Conservation (phyloP, 345 rosid genomes). For the Limnanthes douglasii region DNA sequence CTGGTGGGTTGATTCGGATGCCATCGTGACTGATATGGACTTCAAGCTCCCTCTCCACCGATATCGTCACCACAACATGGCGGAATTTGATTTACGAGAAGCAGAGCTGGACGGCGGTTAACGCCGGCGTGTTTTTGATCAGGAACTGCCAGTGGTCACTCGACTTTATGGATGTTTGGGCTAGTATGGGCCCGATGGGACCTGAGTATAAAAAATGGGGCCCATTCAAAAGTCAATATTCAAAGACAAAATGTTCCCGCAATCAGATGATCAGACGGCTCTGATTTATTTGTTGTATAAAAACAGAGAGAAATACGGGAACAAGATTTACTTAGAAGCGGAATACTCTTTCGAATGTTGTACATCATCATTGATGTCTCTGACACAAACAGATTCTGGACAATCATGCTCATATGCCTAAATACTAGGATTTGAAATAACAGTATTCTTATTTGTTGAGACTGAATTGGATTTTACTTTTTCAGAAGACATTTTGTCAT, state of each 20-base stretch:
- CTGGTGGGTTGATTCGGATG: slow-evolving; percentile 99
- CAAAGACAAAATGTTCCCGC: slow-evolving; percentile 67
- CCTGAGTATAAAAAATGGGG: slow-evolving; percentile 60
- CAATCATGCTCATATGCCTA: too few relatives aligned
- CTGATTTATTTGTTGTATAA: slow-evolving; percentile 43
- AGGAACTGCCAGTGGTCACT: slow-evolving; percentile 97
- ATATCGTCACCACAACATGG: slow-evolving; percentile 65
- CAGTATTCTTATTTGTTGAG: too few relatives aligned
- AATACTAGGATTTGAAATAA: too few relatives aligned
- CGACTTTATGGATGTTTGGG: slow-evolving; percentile 78
- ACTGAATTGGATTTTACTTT: too few relatives aligned
- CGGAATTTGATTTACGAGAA: slow-evolving; percentile 29
- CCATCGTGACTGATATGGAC: slow-evolving; percentile 87
- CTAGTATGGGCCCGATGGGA: slow-evolving; percentile 54
- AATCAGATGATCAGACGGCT: slow-evolving; percentile 83
- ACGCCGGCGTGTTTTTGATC: slow-evolving; percentile 76
- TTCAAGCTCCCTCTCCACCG: slow-evolving; percentile 51
- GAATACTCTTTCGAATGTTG: slow-evolving; percentile 51
- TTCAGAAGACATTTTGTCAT: too few relatives aligned
- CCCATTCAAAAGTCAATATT: slow-evolving; percentile 41
- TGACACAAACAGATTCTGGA: too few relatives aligned
- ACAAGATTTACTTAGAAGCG: slow-evolving; percentile 52
- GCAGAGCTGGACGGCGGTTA: slow-evolving; percentile 77
- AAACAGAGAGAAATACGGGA: slow-evolving; percentile 31
- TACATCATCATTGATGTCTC: too few relatives aligned